Conservation (phyloP, 768 basidiomycete species). For the Amanita jacksonii region DNA sequence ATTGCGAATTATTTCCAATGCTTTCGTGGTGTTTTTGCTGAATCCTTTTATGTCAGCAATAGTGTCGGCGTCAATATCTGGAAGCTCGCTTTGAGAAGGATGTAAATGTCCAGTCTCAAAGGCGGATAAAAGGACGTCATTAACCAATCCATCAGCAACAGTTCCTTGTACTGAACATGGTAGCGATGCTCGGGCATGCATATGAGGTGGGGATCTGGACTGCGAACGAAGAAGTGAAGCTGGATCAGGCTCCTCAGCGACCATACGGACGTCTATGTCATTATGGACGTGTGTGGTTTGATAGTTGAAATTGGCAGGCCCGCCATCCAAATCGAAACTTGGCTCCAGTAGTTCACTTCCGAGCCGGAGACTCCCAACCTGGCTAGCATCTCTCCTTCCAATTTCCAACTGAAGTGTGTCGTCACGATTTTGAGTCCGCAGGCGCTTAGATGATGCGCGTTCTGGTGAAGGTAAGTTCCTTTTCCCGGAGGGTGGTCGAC, state of each 20-base stretch:
- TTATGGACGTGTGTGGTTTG: constrained; percentile 27
- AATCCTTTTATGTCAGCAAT: constrained; percentile 59
- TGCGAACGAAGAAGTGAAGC: neutral
- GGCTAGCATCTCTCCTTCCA: constrained; percentile 21
- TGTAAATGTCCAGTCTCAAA: constrained; percentile 60
- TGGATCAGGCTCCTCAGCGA: neutral
- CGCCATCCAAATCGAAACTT: constrained; percentile 11
- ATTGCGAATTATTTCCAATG: constrained; percentile 62
- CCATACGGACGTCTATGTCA: neutral
- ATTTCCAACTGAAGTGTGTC: constrained; percentile 60
- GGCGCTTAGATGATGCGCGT: constrained; percentile 49
- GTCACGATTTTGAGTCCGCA: constrained; percentile 40
- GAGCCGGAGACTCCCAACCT: neutral
- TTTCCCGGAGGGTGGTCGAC: constrained; percentile 32
- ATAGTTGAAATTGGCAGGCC: constrained; percentile 44
- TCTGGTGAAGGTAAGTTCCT: constrained; percentile 52
- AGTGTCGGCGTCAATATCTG: constrained; percentile 30
- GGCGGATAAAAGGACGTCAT: constrained; percentile 73
- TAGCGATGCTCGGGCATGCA: no score
- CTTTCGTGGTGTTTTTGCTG: constrained; percentile 85
- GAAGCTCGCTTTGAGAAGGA: constrained; percentile 35
- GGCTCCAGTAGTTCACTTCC: constrained; percentile 1
- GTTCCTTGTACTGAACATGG: no score
- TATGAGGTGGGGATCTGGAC: no score
- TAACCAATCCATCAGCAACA: no score